Base-by-base conservation (phyloP, 768 basidiomycete genomes). In the Rhodotorula diobovata region DNA sequence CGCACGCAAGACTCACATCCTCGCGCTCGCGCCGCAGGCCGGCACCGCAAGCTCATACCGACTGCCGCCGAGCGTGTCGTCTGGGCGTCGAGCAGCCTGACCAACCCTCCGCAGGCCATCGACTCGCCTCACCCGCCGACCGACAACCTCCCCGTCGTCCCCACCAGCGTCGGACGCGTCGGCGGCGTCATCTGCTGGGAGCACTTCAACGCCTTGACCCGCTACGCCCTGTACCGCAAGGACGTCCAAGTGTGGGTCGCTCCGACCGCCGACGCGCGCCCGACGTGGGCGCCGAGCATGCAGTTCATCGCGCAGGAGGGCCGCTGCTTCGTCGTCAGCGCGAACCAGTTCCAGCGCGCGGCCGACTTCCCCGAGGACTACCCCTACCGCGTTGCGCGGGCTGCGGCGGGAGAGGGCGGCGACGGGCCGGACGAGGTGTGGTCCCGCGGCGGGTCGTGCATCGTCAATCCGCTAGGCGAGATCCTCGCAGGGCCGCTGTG, bases 261-360 rank as follows among this genome's bases (percentile, higher is more conserved):
- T 0, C 87, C 87, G 1, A 88, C 88, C 1, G 87, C 88, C 32
- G 88, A 88, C 72, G 81, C 83, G 10, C 82, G 87, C 6, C 83
- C 83, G 4, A 81, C 78, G 12, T 88, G 87, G 88, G 81, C 82
- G 68, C 80, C 81, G 66, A 84, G 85, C 0, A 87, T 88, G 86
- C 76, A 80, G 35, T 87, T 88, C 75, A 86, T 88, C 64, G 87
- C 87, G 0, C 80, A 86, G 48, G 87, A 88, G 76, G 88, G 88
- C 10, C 84, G 88, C 32, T 86, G 85, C 79, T 87, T 87, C 78
- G 88, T 88, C 62, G 80, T 88, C 37, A 83, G 85, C 37, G 53
- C 86, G 8, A 87, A 85, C 63, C 86, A 87, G 75, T 87, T 83
- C 76, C 83, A 85, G 0, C 82, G 84, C 67, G 85, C 84, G 72